These are phyloP conservation scores for Colletotrichum scovillei DNA, from an alignment of 2,329 filamentous ascomycete genomes.

Conservation along the genomic window DNA sequence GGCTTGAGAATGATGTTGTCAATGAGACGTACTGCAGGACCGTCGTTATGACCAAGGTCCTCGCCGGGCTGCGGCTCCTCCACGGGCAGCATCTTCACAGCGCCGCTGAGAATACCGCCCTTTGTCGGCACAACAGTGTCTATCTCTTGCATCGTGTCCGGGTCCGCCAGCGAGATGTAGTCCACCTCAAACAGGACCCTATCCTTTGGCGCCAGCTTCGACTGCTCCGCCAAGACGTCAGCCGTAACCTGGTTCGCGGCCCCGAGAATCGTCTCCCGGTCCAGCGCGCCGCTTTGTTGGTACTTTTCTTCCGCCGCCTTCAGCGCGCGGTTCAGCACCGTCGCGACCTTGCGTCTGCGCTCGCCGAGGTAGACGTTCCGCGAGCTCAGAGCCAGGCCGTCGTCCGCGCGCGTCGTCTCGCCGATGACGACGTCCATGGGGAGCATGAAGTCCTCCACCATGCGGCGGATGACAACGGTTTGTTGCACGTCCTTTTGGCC, in stretches of 20 bases:
- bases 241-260: constrained; percentile 73
- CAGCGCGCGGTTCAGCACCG: constrained; percentile 78
- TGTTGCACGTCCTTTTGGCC: constrained; percentile 99
- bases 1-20: constrained; percentile 86
- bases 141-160: constrained; percentile 84
- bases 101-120: constrained; percentile 89
- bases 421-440: constrained; percentile 80
- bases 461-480: constrained; percentile 86
- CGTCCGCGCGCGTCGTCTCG: constrained; percentile 78
- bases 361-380: constrained; percentile 92
- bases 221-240: constrained; percentile 69
- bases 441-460: constrained; percentile 90
- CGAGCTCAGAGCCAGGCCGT: constrained; percentile 91
- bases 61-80: constrained; percentile 78
- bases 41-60: constrained; percentile 77
- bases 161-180: constrained; percentile 92
- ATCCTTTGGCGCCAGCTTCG: constrained; percentile 65
- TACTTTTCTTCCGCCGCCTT: constrained; percentile 78
- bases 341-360: constrained; percentile 76
- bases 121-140: constrained; percentile 73
- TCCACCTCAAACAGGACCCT: constrained; percentile 85
- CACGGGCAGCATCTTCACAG: constrained; percentile 88
- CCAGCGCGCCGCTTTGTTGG: constrained; percentile 53
- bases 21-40: constrained; percentile 86
- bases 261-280: constrained; percentile 76